Conservation (phyloP, 768 basidiomycete genomes). For the Megacollybia marginata region DNA sequence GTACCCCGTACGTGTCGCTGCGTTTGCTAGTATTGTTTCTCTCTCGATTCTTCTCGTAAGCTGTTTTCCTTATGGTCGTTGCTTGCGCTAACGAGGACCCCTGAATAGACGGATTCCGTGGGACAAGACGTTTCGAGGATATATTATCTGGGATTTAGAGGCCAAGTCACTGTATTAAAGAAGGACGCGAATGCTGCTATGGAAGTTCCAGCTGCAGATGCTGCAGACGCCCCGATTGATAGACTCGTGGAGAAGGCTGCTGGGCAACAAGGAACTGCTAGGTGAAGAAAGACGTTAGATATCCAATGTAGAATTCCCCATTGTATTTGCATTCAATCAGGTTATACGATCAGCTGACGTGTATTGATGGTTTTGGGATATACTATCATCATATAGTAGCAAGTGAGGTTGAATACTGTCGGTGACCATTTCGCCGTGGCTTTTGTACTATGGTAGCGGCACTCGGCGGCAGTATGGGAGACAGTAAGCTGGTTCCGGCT, state of each 20-base stretch:
- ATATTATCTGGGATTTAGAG: conserved; percentile 82
- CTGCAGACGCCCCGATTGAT: conserved; percentile 66
- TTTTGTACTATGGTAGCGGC: too few species aligned
- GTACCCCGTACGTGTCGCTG: conserved; percentile 69
- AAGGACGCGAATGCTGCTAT: conserved; percentile 58
- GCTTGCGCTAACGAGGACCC: not conserved
- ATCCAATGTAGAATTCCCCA: too few species aligned
- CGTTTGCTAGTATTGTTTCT: conserved; percentile 68
- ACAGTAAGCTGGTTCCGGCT: too few species aligned
- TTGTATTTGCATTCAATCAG: too few species aligned
- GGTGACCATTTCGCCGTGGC: too few species aligned
- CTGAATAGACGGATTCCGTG: conserved; percentile 53
- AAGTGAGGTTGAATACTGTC: too few species aligned
- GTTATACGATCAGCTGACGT: too few species aligned
- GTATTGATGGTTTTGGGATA: too few species aligned
- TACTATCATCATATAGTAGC: too few species aligned
- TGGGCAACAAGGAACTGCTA: too few species aligned
- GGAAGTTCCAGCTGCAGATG: conserved; percentile 75
- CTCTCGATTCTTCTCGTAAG: conserved; percentile 78
- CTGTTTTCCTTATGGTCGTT: conserved; percentile 9
- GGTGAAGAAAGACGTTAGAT: too few species aligned
- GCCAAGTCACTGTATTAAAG: conserved; percentile 47
- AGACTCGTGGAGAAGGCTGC: conserved; percentile 48
- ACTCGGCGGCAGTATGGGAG: too few species aligned
- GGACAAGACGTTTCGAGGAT: conserved; percentile 58